Percentiles rank a stretch among this genome's conserved stretches.
phyloP scores from a whole-genome alignment of 2,329 filamentous ascomycete genomes.

The Colletotrichum sp. region DNA sequence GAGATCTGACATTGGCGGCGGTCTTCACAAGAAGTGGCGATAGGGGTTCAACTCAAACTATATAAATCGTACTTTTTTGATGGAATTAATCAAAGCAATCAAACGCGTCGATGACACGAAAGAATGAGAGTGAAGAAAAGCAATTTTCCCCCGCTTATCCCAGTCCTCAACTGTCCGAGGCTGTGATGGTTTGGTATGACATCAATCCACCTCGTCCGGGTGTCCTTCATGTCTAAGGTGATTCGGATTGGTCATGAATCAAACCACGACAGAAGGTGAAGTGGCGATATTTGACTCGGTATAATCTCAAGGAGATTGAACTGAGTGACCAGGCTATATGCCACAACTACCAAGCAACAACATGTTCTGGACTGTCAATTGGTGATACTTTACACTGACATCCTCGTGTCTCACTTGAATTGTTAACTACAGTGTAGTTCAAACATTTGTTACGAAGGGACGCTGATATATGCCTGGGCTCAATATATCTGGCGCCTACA shows the following conservation, averaged over 20 bases:
- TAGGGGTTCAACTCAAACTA: background rate
- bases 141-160: accelerated
- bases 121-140: background rate
- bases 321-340: background rate
- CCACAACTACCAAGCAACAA: accelerated
- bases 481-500: background rate
- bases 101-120: background rate
- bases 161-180: background rate
- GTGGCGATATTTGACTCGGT: too few species aligned
- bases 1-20: accelerated
- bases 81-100: accelerated
- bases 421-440: background rate
- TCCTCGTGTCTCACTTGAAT: background rate
- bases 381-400: background rate
- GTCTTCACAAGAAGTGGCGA: background rate
- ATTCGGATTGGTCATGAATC: background rate
- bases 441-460: background rate
- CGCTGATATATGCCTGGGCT: accelerated
- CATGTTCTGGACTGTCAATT: background rate
- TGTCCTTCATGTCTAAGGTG: background rate
- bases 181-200: background rate
- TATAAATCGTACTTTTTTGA: background rate
- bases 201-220: background rate
- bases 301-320: background rate
- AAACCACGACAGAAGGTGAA: accelerated